These are phyloP conservation scores for Phenoliferia sp. DNA, from an alignment of 1,284 basidiomycete genomes.

Conservation along the genomic window DNA sequence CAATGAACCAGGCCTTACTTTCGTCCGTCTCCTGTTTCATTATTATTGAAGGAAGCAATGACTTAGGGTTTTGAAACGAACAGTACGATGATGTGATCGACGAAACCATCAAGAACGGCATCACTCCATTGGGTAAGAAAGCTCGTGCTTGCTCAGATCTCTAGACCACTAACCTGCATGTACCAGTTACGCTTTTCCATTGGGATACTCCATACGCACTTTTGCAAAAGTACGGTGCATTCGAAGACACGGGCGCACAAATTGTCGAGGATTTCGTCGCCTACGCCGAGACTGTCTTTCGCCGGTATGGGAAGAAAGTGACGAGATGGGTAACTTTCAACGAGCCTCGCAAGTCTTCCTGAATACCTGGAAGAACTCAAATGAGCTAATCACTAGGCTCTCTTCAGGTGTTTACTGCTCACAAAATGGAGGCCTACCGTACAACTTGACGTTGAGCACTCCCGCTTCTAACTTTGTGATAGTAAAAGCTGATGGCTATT, in stretches of 20 bases:
- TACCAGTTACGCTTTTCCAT: slow-evolving; percentile 9
- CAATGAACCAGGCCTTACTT: slow-evolving; percentile 22
- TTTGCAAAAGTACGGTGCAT: slow-evolving; percentile 26
- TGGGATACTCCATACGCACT: slow-evolving; percentile 29
- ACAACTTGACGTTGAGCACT: background rate
- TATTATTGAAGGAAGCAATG: background rate
- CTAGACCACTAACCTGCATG: background rate
- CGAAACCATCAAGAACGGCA: slow-evolving; percentile 16
- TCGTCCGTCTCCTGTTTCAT: background rate
- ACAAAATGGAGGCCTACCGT: slow-evolving; percentile 6
- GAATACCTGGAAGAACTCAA: background rate
- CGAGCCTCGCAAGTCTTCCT: slow-evolving; percentile 8
- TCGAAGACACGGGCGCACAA: slow-evolving; percentile 5
- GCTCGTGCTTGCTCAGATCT: background rate
- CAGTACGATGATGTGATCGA: slow-evolving; percentile 25
- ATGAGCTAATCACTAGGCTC: background rate
- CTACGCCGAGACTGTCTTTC: slow-evolving; percentile 25
- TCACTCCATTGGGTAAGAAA: slow-evolving; percentile 9
- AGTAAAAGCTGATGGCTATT: background rate
- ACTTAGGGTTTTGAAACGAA: background rate
- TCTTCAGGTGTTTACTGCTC: slow-evolving; percentile 10
- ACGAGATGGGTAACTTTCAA: slow-evolving; percentile 27
- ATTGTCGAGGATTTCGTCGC: slow-evolving; percentile 25
- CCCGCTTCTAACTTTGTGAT: background rate
- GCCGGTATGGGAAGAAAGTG: slow-evolving; percentile 17